Base-by-base conservation (phyloP, 2,329 filamentous ascomycete species). In the Botrytis elliptica region DNA sequence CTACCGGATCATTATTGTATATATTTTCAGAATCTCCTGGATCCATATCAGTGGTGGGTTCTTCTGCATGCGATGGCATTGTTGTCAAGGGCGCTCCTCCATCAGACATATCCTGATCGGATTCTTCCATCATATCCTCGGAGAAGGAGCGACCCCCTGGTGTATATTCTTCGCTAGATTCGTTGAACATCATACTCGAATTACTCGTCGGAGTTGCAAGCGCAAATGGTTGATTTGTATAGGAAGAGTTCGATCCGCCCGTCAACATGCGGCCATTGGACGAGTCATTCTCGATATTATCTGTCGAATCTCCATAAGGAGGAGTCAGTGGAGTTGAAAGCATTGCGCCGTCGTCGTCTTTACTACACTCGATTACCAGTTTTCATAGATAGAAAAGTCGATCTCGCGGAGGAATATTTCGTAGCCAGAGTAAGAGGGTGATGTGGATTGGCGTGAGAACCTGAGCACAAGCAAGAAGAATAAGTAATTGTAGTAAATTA, bases 71-170 rank as follows among this genome's bases (percentile, higher is more conserved):
- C 20, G 77, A 76, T 36, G 74, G 62, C 36, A 76, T 76, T 73
- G 77, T 75, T 25, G 70, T 76, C 67, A 79, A 75, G 42, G 72
- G 69, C 38, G 70, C 78, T 36, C 78, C 79, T 63, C 77, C 78
- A 59, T 80, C 79, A 20, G 78, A 78, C 79, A 80, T 80, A 60
- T 80, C 78, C 71, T 76, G 76, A 70, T 80, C 78, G 65, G 79
- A 78, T 60, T 80, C 78, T 49, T 64, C 73, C 62, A 73, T 65
- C 36, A 40, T 29, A n/a, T 74, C 68, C 14, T 66, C 69, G 12
- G 65, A 55, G 3, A 75, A 74, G 38, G 65, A 52, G 49, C 69
- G 69, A n/a, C 74, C 68, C 25, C 75, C 76, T 55, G 70, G 60
- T 29, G 74, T 73, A n/a, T 73, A 55, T 65, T 73, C 74, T 10